Evolutionary conservation across 176 grass and related monocot species (phyloP).

Genomic region (Chrysopogon serrulatus): DNA sequence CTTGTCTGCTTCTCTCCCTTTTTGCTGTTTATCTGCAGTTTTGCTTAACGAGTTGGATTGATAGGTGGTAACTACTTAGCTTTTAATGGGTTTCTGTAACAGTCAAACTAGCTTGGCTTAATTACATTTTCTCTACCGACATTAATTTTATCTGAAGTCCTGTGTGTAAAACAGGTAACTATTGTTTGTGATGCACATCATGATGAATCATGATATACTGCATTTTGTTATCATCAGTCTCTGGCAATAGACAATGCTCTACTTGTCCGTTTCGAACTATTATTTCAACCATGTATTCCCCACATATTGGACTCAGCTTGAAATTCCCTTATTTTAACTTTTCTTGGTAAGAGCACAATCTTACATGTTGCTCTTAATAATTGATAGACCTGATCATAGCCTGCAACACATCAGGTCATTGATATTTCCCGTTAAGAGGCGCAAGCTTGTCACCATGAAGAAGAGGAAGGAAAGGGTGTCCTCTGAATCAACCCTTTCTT

Average conservation of each 20-base stretch:
- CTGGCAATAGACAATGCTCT: background rate
- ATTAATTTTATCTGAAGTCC: background rate
- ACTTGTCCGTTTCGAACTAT: background rate
- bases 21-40: background rate
- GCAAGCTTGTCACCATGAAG: background rate
- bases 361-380: slow-evolving; percentile 7
- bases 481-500: background rate
- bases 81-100: background rate
- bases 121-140: background rate
- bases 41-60: background rate
- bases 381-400: background rate
- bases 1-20: background rate
- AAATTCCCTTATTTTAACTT: background rate
- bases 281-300: background rate
- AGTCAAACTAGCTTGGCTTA: background rate
- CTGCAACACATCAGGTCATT: background rate
- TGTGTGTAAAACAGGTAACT: background rate
- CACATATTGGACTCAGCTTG: background rate
- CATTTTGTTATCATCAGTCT: background rate
- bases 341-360: background rate
- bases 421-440: slow-evolving; percentile 1
- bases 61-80: background rate
- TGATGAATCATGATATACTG: background rate
- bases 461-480: background rate
- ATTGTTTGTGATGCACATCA: background rate